These are phyloP conservation scores for Ottelia alismoides DNA, from an alignment of 106 monocot genomes.

Conservation along the genomic window DNA sequence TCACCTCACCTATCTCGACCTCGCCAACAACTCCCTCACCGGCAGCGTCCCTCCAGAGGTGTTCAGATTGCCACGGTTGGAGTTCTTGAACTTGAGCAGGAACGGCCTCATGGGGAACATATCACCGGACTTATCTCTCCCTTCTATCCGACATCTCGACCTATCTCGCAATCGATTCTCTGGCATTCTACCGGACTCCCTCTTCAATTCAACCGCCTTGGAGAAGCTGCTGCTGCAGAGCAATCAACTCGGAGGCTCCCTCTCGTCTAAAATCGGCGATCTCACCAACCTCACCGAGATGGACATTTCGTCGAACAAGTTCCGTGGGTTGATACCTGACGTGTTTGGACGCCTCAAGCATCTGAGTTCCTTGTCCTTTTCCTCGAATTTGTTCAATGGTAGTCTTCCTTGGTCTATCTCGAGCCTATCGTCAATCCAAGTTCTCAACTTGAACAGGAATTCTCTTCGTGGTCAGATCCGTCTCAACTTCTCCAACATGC, in stretches of 20 bases:
- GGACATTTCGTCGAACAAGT: neutral
- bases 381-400: neutral
- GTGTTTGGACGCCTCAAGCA: neutral
- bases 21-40: neutral
- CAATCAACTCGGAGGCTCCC: neutral
- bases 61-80: neutral
- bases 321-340: neutral
- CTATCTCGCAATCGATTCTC: neutral
- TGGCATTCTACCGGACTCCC: neutral
- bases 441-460: conserved; percentile 1
- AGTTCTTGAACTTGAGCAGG: neutral
- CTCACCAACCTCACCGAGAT: neutral
- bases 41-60: neutral
- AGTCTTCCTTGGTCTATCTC: neutral
- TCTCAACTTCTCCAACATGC: neutral
- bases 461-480: neutral
- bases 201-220: neutral
- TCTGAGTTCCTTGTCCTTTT: neutral
- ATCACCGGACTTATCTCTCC: neutral
- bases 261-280: neutral
- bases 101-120: neutral
- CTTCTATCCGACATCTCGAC: neutral
- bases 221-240: neutral
- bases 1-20: neutral
- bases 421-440: neutral